phyloP scores from a whole-genome alignment of 2,329 filamentous ascomycete species.

The Sclerotiophoma versabilis region DNA sequence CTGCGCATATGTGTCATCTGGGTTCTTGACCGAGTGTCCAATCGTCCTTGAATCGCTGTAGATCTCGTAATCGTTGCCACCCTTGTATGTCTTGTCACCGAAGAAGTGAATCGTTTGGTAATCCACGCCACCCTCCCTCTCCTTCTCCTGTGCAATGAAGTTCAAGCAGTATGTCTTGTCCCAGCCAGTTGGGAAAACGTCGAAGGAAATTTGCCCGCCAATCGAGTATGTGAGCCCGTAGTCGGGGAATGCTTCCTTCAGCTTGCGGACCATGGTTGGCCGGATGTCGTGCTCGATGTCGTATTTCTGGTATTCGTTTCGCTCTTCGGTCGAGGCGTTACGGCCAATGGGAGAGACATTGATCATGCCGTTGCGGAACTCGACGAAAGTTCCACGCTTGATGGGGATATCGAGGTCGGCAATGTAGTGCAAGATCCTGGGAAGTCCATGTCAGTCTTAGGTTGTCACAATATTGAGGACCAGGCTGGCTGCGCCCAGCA shows the following conservation, averaged over 20 bases:
- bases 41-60: slow-evolving; percentile 81
- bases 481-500: background rate
- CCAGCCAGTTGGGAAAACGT: slow-evolving; percentile 96
- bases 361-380: slow-evolving; percentile 92
- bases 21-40: slow-evolving; percentile 82
- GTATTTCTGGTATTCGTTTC: slow-evolving; percentile 81
- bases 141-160: slow-evolving; percentile 82
- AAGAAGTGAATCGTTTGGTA: slow-evolving; percentile 97
- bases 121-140: slow-evolving; percentile 68
- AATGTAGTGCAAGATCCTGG: slow-evolving; percentile 74
- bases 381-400: slow-evolving; percentile 84
- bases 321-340: slow-evolving; percentile 82
- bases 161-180: slow-evolving; percentile 97
- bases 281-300: slow-evolving; percentile 81
- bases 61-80: slow-evolving; percentile 97
- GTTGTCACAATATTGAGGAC: background rate
- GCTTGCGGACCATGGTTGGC: slow-evolving; percentile 74
- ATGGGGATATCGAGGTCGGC: slow-evolving; percentile 83
- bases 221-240: slow-evolving; percentile 92
- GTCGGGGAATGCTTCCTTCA: slow-evolving; percentile 83
- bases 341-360: slow-evolving; percentile 85
- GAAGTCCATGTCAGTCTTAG: slow-evolving; percentile 42
- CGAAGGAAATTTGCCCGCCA: slow-evolving; percentile 97
- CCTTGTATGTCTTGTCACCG: slow-evolving; percentile 90
- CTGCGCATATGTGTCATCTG: slow-evolving; percentile 81